A percentile compares a stretch with the other conserved stretches of the same genome.
These are phyloP conservation scores for Podospora anserina DNA, from an alignment of 495 filamentous ascomycete genomes.

Conservation along the genomic window DNA sequence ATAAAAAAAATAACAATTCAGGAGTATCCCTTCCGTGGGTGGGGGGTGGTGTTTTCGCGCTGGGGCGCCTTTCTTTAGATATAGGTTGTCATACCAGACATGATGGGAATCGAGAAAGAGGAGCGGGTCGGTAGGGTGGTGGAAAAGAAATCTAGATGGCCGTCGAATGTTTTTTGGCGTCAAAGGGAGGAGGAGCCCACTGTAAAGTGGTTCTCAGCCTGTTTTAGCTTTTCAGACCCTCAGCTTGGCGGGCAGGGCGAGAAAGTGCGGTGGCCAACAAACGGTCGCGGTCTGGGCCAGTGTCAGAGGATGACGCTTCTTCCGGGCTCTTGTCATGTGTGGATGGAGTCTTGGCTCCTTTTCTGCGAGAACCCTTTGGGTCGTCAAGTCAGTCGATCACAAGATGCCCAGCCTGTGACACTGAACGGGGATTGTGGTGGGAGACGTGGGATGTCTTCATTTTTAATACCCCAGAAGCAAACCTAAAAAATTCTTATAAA, in stretches of 20 bases:
- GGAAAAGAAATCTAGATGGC: constrained; percentile 12
- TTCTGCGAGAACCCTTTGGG: not conserved
- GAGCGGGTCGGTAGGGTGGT: constrained; percentile 6
- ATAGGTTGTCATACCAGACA: not conserved
- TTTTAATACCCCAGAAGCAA: not conserved
- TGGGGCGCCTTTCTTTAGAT: constrained; percentile 14
- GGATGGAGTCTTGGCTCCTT: not conserved
- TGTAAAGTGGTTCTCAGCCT: constrained; percentile 19
- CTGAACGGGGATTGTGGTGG: not conserved
- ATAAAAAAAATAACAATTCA: not conserved
- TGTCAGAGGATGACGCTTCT: constrained; percentile 20
- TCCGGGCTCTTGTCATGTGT: not conserved
- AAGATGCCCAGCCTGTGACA: not conserved
- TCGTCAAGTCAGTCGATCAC: not conserved
- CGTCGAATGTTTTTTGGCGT: constrained; percentile 9
- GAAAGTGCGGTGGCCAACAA: constrained; percentile 15
- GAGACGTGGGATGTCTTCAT: not conserved
- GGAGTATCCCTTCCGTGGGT: not conserved
- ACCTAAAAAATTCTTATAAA: not conserved
- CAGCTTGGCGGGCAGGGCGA: not conserved
- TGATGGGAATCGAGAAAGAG: not conserved
- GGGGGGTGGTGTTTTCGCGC: constrained; percentile 1
- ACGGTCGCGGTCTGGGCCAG: constrained; percentile 4
- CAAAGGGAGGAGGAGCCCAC: constrained; percentile 6
- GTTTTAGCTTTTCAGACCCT: constrained; percentile 13